A percentile compares a stretch with the other conserved stretches of the same genome.
Evolutionary conservation across 2,329 filamentous ascomycete genomes (phyloP).

Genomic region (Apiospora koreana): DNA sequence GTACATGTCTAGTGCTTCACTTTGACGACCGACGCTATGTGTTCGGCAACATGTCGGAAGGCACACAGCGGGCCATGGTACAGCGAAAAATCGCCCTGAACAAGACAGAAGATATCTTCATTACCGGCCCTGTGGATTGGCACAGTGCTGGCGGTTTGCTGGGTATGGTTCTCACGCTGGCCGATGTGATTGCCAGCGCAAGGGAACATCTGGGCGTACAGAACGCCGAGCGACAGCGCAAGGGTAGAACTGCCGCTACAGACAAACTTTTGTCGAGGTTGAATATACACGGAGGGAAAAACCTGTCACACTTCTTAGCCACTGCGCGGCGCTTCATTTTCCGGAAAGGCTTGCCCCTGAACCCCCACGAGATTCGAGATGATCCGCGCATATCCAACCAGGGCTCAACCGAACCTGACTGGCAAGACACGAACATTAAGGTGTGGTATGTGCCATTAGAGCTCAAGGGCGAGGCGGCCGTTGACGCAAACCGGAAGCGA

Average conservation of each 20-base stretch:
- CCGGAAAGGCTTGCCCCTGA: conserved; percentile 76
- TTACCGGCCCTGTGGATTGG: conserved; percentile 80
- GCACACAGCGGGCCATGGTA: conserved; percentile 75
- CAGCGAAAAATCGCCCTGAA: conserved; percentile 67
- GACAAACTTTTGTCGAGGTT: conserved; percentile 39
- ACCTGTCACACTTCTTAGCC: conserved; percentile 79
- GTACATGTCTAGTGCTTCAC: conserved; percentile 75
- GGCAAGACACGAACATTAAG: conserved; percentile 72
- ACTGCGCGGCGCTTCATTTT: conserved; percentile 84
- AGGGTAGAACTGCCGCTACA: conserved; percentile 28
- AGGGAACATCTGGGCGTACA: conserved; percentile 41
- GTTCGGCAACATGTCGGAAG: conserved; percentile 81
- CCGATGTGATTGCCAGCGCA: conserved; percentile 61
- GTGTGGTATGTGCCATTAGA: conserved; percentile 79
- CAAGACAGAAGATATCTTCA: conserved; percentile 75
- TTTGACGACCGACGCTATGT: conserved; percentile 83
- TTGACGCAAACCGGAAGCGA: conserved; percentile 34
- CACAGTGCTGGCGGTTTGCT: conserved; percentile 76
- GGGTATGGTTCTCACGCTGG: conserved; percentile 82
- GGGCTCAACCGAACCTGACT: conserved; percentile 64
- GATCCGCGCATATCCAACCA: conserved; percentile 40
- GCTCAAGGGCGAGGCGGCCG: conserved; percentile 25
- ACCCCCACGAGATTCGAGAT: conserved; percentile 64
- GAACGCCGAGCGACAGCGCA: conserved; percentile 38
- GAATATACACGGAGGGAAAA: conserved; percentile 77